Conservation (phyloP, 148 eudicot species). For the Camellia japonica region DNA sequence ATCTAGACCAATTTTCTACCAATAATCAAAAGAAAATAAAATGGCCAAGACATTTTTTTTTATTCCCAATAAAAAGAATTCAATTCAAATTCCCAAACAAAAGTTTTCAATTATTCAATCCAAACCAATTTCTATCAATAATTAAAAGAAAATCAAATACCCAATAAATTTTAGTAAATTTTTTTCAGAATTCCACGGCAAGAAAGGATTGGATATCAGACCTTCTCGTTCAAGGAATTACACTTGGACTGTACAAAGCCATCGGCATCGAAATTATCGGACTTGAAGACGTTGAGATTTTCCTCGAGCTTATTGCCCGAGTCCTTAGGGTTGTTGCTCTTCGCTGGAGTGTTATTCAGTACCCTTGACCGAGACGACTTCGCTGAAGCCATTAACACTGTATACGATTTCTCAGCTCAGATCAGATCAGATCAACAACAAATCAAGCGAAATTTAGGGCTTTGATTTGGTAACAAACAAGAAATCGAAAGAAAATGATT, state of each 20-base stretch:
- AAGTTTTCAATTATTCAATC: neutral
- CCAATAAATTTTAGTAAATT: neutral
- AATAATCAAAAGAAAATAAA: too few relatives aligned
- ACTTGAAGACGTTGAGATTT: conserved; percentile 74
- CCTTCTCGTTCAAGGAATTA: conserved; percentile 79
- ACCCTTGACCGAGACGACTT: conserved; percentile 67
- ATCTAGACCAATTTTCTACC: too few relatives aligned
- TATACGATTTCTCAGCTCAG: neutral
- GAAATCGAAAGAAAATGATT: neutral
- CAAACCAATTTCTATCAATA: neutral
- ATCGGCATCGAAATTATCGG: conserved; percentile 81
- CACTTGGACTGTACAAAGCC: conserved; percentile 77
- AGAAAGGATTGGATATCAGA: neutral
- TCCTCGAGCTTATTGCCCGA: conserved; percentile 74
- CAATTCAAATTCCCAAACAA: neutral
- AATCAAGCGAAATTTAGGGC: conserved; percentile 12
- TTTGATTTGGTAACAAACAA: conserved; percentile 5
- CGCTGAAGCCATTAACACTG: conserved; percentile 55
- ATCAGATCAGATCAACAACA: conserved; percentile 9
- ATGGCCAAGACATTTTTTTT: too few relatives aligned
- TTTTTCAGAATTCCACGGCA: neutral
- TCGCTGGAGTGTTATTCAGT: conserved; percentile 46
- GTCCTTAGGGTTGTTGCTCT: conserved; percentile 45
- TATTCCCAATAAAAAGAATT: too few relatives aligned
- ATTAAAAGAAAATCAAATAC: neutral